phyloP scores from a whole-genome alignment of 2,329 filamentous ascomycete genomes.

The Paecilomyces sp. region DNA sequence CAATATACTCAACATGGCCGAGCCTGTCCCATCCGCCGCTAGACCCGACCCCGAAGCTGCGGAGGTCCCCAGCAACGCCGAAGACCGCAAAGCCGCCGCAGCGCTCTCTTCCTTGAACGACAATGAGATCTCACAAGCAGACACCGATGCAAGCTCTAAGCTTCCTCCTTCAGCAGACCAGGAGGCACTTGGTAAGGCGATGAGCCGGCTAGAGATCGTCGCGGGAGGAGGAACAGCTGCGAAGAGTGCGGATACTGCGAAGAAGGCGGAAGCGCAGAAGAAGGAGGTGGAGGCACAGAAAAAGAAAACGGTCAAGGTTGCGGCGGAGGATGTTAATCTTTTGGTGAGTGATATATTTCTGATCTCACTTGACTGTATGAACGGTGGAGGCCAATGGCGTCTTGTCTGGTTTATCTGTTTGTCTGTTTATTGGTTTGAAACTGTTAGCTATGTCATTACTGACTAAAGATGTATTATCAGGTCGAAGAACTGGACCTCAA shows the following conservation, averaged over 20 bases:
- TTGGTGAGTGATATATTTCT: constrained; percentile 29
- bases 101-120: constrained; percentile 41
- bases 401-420: neutral
- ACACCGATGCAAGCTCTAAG: constrained; percentile 20
- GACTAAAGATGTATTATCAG: constrained; percentile 13
- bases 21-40: constrained; percentile 34
- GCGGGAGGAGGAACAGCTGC: constrained; percentile 21
- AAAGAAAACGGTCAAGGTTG: constrained; percentile 39
- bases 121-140: constrained; percentile 30
- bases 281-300: constrained; percentile 23
- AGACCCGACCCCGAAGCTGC: constrained; percentile 23
- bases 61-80: constrained; percentile 34
- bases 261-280: constrained; percentile 17
- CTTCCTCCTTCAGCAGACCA: constrained; percentile 33
- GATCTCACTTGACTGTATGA: neutral
- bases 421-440: neutral
- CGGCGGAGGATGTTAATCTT: constrained; percentile 38
- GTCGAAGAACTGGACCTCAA: constrained; percentile 40
- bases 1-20: constrained; percentile 28
- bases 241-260: constrained; percentile 7
- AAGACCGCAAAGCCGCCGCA: constrained; percentile 45
- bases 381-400: neutral
- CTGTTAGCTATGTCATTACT: neutral
- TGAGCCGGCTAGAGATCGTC: constrained; percentile 41
- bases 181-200: constrained; percentile 43